Base-by-base conservation (phyloP, 306 rosid genomes). In the Sicyos edulis region DNA sequence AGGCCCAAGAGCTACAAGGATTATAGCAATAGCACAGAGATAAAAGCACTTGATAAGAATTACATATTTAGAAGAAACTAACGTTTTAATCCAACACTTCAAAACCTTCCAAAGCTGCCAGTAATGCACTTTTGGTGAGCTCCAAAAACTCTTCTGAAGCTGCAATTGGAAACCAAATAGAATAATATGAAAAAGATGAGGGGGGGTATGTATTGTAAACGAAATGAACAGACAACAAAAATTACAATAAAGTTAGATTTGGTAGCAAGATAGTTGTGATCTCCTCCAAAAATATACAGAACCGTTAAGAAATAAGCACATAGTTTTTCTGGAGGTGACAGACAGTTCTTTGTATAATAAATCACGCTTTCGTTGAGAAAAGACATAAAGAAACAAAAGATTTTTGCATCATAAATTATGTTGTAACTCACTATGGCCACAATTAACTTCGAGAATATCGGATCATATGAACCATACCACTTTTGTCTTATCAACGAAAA, bases 141-240 rank as follows among this genome's bases (percentile, higher is more conserved):
- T 93, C 98, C 82, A 93, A 76, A 82, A 93, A 93, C 76, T 93
- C 98, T 76, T 93, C 97, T 1, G 98, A 93, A 75, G 98, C 98
- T 93, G 96, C 88, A 86, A 56, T 61, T 52, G 44, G 78, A 82
- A 77, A 21, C 70, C 70, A 61, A 78, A 32, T 42, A 75, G 32
- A 51, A 59, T 51, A 57, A 69, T 13, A 44, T 64, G 70, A 9
- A 8, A 40, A 75, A 53, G n/a, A 64, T 6, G 37, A 64, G 32
- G 12, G 52, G 8, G 15, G 24, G 52, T 14, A 11, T 13, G 14
- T 21, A 58, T n/a, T 22, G 4, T 8, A 58, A 58, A 20, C 22
- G 34, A 56, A 21, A 56, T 56, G 21, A 21, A 56, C 62, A 20
- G 62, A 63, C 51, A 8, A 37, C n/a, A n/a, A 9, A 62, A 62